Evolutionary conservation across 345 rosid species (phyloP), one percentile per base, ranked within the genome.

Genomic region (Boechera retrofracta): DNA sequence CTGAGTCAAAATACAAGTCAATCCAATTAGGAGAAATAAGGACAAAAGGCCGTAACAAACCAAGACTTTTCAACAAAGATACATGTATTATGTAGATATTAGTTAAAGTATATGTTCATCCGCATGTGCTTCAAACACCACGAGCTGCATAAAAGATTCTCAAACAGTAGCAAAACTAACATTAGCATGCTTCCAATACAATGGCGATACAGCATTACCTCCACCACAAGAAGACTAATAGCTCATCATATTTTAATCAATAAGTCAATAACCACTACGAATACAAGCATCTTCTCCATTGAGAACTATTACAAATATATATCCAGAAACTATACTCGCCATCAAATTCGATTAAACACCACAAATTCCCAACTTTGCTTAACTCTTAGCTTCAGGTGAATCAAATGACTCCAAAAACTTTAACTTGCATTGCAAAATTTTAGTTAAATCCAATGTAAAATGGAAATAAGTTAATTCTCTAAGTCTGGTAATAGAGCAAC

Each of bases 201-300:
- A 48, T 28, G 31, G 21, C 41, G 47, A 21, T 41, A 48, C 74
- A 15, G 39, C 42, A 68, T 47, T 44, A 47, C 52, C 59, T 63
- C 51, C 52, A 77, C 69, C 56, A 68, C 32, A 69, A 69, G 9
- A 61, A 13, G 48, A 69, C 18, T 12, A 49, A 52, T 45, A 41
- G 39, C 6, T 57, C 79, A 67, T 47, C 11, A 45, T 42, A 24
- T 21, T 31, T 52, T 10, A 32, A 12, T 16, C 79, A 66, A 47
- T 9, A 36, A 28, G 11, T 44, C 39, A 10, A 77, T 6, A 69
- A 41, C 44, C 44, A 11, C 16, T 57, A 13, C 18, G 31, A 29
- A 42, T 4, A 54, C 39, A 2, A 59, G 24, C 64, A 76, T 11
- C 64, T 42, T n/a, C 57, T 7, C 33, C 47, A 29, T 7, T 35